Evolutionary conservation across 2,329 filamentous ascomycete genomes (phyloP), one percentile per base, ranked within the genome.

Genomic region (Aspergillaceae sp.): DNA sequence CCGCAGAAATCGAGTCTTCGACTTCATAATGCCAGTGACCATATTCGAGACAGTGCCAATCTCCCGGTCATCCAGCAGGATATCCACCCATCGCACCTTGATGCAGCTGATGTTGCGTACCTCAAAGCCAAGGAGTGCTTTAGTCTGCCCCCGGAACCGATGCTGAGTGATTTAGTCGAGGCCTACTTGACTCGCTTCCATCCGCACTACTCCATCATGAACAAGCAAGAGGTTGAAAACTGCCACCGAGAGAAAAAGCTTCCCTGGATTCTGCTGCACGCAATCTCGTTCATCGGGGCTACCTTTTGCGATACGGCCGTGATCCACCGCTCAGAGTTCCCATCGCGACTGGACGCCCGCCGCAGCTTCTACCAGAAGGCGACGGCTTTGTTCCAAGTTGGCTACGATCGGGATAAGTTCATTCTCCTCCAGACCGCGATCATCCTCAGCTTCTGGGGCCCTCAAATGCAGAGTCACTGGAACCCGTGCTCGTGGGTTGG

Each of bases 401-500:
- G 43, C 8, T 45, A 45, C 30, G 36, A 41, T 26, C 40, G 27
- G 5, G 35, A 34, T 19, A 45, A 45, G 30, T 33, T 40, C 8
- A 26, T 41, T 19, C 11, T 41, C 4, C 36, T 45, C 28, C 36
- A 45, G 29, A 40, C 26, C n/a, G 29, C 35, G 9, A 40, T 41
- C 11, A 29, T 45, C 9, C 28, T 45, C 11, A 40, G 35, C 8
- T 45, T 45, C 29, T 33, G 29, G 36, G 43, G 43, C 5, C 35
- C 35, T 7, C 19, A 26, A 29, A 2, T 29, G 7, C 40, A 45
- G n/a, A 40, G 29, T 29, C 35, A 45, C 43, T 45, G 43, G 43
- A 45, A 45, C 7, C 40, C 40, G n/a, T 45, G 40, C 28, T 45
- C 43, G 11, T 45, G 43, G 43, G 41, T 45, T 37, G 40, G 36